Percentiles rank a stretch among this genome's conserved stretches.
These are phyloP conservation scores for Spizellomyces punctatus DNA, from an alignment of 192 early-diverging fungal genomes.

Conservation along the genomic window DNA sequence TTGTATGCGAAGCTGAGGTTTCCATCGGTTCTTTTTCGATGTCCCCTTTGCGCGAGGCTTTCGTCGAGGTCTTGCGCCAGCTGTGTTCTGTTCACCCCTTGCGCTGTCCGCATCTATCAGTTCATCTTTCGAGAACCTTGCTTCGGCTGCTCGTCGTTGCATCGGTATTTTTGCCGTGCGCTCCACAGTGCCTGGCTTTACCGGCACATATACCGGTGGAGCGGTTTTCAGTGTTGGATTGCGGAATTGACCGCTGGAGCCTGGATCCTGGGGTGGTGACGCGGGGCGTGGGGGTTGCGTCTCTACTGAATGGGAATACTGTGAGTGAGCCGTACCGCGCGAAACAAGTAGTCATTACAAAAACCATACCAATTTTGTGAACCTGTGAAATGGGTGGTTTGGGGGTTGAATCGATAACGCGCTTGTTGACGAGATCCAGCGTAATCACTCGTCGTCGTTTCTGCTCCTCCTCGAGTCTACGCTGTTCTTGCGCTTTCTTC, in stretches of 20 bases:
- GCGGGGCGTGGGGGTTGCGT: conserved; percentile 1
- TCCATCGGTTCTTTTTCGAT: background rate
- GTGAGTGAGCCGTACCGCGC: background rate
- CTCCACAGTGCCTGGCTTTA: background rate
- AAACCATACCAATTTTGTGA: background rate
- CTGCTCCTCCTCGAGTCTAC: conserved; percentile 43
- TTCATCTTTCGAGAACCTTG: background rate
- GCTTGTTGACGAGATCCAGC: conserved; percentile 41
- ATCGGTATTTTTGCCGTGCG: conserved; percentile 3
- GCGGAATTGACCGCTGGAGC: conserved; percentile 43
- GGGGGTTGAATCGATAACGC: conserved; percentile 26
- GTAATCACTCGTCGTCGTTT: conserved; percentile 47
- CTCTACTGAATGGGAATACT: background rate
- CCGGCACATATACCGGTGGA: conserved; percentile 36
- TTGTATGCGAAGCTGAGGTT: conserved; percentile 6
- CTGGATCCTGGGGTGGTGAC: conserved; percentile 21
- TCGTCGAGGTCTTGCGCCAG: background rate
- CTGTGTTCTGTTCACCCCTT: background rate
- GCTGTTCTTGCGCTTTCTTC: conserved; percentile 40
- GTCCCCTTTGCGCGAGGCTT: background rate
- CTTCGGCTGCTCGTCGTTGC: conserved; percentile 17
- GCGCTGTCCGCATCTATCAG: background rate
- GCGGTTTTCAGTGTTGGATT: conserved; percentile 38
- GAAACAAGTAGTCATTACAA: background rate
- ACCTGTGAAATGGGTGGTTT: conserved; percentile 4